phyloP scores from a whole-genome alignment of 1,139 yeast genomes.

The Geotrichum australiense region DNA sequence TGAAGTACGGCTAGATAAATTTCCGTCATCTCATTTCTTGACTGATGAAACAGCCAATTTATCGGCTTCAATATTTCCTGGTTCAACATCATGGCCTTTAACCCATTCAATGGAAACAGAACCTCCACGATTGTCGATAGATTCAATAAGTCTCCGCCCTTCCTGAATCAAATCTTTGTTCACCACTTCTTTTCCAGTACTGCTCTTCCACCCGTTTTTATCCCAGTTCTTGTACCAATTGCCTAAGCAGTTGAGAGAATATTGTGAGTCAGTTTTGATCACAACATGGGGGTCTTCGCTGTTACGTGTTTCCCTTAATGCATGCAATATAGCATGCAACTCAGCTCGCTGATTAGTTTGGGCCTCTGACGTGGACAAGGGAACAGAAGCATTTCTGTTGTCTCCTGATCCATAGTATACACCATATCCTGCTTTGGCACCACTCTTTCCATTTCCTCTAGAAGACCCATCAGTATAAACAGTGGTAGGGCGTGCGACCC shows the following conservation, averaged over 20 bases:
- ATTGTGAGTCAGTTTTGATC: conserved; percentile 53
- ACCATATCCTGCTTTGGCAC: conserved; percentile 61
- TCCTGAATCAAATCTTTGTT: conserved; percentile 46
- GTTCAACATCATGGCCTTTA: conserved; percentile 59
- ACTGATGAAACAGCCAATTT: conserved; percentile 62
- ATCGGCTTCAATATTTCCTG: conserved; percentile 78
- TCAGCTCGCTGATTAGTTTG: conserved; percentile 85
- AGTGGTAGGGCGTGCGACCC: too few species aligned
- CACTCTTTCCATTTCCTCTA: conserved; percentile 43
- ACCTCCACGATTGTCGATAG: conserved; percentile 31
- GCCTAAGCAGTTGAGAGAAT: conserved; percentile 44
- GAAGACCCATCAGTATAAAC: conserved; percentile 73
- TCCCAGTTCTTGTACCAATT: conserved; percentile 51
- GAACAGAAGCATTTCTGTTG: conserved; percentile 47
- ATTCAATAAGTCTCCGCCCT: conserved; percentile 24
- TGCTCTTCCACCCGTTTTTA: conserved; percentile 45
- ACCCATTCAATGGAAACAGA: conserved; percentile 51
- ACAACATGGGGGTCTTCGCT: neutral
- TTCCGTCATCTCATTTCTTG: too few species aligned
- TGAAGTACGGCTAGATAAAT: too few species aligned
- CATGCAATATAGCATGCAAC: conserved; percentile 55
- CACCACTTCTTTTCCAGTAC: conserved; percentile 41
- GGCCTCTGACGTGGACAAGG: conserved; percentile 37
- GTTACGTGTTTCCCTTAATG: conserved; percentile 33
- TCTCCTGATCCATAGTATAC: conserved; percentile 58